These are phyloP conservation scores for Artemisia annua DNA, from an alignment of 129 eudicot species.

Conservation along the genomic window DNA sequence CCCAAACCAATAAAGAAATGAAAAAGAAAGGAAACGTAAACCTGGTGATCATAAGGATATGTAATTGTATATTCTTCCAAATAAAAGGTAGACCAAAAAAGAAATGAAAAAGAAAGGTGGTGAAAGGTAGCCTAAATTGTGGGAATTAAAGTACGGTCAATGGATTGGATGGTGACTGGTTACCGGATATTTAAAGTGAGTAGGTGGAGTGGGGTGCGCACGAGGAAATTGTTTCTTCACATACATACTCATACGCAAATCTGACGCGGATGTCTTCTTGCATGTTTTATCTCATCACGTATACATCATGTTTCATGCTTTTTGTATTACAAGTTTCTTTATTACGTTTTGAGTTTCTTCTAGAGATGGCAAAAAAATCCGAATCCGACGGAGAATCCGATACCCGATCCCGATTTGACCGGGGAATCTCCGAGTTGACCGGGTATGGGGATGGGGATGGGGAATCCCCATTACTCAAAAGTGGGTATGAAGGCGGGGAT, in stretches of 20 bases:
- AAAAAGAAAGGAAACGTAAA: too few relatives aligned
- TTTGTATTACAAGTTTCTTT: background rate
- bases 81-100: too few relatives aligned
- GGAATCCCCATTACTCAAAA: too few relatives aligned
- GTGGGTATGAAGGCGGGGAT: too few relatives aligned
- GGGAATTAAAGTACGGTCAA: background rate
- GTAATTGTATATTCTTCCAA: too few relatives aligned
- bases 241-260: background rate
- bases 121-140: background rate
- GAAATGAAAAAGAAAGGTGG: background rate
- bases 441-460: too few relatives aligned
- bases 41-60: too few relatives aligned
- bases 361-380: too few relatives aligned
- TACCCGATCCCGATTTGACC: too few relatives aligned
- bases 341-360: background rate
- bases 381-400: too few relatives aligned
- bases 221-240: background rate
- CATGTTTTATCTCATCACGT: background rate
- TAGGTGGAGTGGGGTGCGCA: background rate
- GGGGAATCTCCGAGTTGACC: too few relatives aligned
- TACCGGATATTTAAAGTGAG: background rate
- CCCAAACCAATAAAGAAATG: too few relatives aligned
- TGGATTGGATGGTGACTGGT: background rate
- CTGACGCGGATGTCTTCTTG: slow-evolving; percentile 18
- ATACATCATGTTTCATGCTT: background rate